Evolutionary conservation across 169 alveolate genomes (phyloP).

Genomic region (Pseudocohnilembus persalinus): DNA sequence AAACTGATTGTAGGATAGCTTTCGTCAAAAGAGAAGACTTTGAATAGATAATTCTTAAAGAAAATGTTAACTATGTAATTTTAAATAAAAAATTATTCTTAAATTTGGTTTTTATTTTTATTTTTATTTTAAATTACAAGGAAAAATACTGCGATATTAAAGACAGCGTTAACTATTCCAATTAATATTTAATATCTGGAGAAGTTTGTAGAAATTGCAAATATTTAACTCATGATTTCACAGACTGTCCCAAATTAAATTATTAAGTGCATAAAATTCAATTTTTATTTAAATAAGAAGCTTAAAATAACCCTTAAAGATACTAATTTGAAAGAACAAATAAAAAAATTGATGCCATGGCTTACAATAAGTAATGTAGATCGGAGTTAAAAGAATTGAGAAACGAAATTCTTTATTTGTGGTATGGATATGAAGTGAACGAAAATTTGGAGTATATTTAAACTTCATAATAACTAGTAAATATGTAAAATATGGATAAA

Average conservation of each 20-base stretch:
- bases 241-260: neutral
- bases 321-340: too few species aligned
- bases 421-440: neutral
- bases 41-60: neutral
- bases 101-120: neutral
- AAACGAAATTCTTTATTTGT: neutral
- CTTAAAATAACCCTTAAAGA: too few species aligned
- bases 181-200: neutral
- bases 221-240: neutral
- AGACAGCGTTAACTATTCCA: neutral
- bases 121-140: neutral
- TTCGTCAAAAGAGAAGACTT: neutral
- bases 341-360: too few species aligned
- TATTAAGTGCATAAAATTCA: neutral
- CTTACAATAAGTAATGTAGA: too few species aligned
- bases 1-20: neutral
- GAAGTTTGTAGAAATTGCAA: neutral
- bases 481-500: neutral
- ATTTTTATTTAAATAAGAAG: too few species aligned
- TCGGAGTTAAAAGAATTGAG: too few species aligned
- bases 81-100: too few species aligned
- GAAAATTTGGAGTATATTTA: neutral
- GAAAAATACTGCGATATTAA: neutral
- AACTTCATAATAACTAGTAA: neutral
- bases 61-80: neutral